phyloP scores from a whole-genome alignment of 192 early-diverging fungal genomes.

The Rhizoclosmatium sp. region DNA sequence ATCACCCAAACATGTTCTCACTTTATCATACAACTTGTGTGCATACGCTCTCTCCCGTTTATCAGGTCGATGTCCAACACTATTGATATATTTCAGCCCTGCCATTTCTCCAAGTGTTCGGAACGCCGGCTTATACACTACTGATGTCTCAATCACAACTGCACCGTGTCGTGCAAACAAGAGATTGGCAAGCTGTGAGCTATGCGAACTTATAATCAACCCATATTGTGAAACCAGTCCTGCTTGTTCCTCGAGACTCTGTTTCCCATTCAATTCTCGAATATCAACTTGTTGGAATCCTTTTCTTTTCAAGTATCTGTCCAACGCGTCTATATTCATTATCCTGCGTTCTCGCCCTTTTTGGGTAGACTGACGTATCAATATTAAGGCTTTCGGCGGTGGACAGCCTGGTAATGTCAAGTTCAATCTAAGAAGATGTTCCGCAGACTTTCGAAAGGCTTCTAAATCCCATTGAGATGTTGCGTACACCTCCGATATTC shows the following conservation, averaged over 20 bases:
- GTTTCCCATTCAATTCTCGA: not conserved
- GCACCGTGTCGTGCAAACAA: slow-evolving; percentile 3
- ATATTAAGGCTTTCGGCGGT: not conserved
- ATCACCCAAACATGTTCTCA: not conserved
- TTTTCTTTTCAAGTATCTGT: not conserved
- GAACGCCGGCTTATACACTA: slow-evolving; percentile 9
- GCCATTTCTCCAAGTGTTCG: not conserved
- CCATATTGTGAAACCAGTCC: not conserved
- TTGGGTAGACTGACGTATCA: not conserved
- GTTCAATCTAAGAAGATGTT: not conserved
- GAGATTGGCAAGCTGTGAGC: slow-evolving; percentile 17
- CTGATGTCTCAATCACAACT: not conserved
- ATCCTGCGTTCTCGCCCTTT: not conserved
- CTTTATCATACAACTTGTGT: not conserved
- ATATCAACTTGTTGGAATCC: slow-evolving; percentile 5
- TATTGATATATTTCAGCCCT: slow-evolving; percentile 19
- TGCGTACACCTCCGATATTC: not conserved
- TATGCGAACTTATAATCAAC: slow-evolving; percentile 7
- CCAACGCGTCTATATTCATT: slow-evolving; percentile 2
- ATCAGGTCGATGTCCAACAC: slow-evolving; percentile 20
- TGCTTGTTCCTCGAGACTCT: not conserved
- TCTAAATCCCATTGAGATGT: not conserved
- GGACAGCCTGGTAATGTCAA: not conserved
- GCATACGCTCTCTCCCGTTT: not conserved
- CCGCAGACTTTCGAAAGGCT: not conserved